Conservation (phyloP, 2,329 filamentous ascomycete genomes). For the Exophiala oligosperma region DNA sequence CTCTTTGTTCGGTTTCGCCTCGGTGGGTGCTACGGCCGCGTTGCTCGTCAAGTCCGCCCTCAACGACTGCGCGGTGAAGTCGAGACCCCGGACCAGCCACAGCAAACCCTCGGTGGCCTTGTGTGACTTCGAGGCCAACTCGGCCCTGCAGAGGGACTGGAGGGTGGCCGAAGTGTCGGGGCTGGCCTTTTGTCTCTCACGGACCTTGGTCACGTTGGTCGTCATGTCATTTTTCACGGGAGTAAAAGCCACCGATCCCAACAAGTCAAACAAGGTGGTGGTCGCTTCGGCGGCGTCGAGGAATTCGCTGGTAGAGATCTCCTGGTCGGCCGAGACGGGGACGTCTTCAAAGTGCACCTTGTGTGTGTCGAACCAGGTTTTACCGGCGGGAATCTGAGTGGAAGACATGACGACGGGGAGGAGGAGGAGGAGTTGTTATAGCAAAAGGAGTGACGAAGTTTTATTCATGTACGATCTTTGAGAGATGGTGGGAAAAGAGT, state of each 20-base stretch:
- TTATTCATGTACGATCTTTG: not conserved
- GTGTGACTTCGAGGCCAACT: conserved; percentile 88
- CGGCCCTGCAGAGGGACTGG: conserved; percentile 81
- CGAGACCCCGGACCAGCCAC: conserved; percentile 90
- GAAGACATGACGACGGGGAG: conserved; percentile 3
- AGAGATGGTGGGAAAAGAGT: not conserved
- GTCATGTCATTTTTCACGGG: conserved; percentile 90
- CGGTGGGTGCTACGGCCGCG: conserved; percentile 24
- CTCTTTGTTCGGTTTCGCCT: conserved; percentile 39
- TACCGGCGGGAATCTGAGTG: conserved; percentile 56
- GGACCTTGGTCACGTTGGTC: conserved; percentile 95
- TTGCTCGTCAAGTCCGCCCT: conserved; percentile 50
- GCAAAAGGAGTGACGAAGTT: not conserved
- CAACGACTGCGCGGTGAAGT: conserved; percentile 87
- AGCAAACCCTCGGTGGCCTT: conserved; percentile 83
- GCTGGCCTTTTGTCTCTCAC: conserved; percentile 74
- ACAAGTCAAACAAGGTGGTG: conserved; percentile 74
- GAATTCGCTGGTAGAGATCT: conserved; percentile 80
- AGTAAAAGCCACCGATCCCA: conserved; percentile 73
- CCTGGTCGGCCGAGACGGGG: conserved; percentile 72
- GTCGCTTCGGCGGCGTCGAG: conserved; percentile 87
- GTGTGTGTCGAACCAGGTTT: conserved; percentile 83
- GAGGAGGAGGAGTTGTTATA: too few relatives aligned
- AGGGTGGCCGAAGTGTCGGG: conserved; percentile 79
- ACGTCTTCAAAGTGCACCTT: conserved; percentile 83